Percentiles rank a stretch among this genome's conserved stretches.
These are phyloP conservation scores for Cordyceps pruinosa DNA, from an alignment of 2,329 filamentous ascomycete species.

Conservation along the genomic window DNA sequence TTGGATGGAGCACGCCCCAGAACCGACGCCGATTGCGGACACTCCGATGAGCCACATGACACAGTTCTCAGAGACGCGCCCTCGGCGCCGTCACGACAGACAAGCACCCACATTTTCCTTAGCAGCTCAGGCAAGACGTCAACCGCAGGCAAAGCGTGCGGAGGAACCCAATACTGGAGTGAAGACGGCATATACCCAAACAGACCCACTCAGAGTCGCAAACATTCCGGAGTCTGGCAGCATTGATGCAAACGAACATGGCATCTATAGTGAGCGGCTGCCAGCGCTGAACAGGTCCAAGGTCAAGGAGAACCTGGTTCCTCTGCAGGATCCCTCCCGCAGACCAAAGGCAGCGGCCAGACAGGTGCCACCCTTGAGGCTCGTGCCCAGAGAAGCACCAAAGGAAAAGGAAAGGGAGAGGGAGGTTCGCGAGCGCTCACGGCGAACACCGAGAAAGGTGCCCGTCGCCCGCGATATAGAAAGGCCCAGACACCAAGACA, in stretches of 20 bases:
- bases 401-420: neutral
- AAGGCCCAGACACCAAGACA: neutral
- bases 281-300: neutral
- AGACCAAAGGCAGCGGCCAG: conserved; percentile 1
- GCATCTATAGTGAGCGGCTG: neutral
- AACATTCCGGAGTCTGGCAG: neutral
- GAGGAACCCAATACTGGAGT: neutral
- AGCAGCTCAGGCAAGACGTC: neutral
- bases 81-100: neutral
- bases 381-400: neutral
- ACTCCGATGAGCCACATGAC: conserved; percentile 9
- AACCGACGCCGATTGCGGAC: conserved; percentile 3
- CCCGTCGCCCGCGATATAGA: neutral
- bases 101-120: neutral
- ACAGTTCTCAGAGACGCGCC: neutral
- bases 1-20: neutral
- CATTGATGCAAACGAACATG: neutral
- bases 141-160: too few relatives aligned
- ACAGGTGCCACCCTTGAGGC: neutral
- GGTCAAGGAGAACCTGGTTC: neutral
- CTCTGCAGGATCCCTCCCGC: conserved; percentile 1
- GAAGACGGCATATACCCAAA: neutral
- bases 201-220: neutral
- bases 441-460: neutral
- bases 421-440: neutral